These are phyloP conservation scores for Cymbidium sinense DNA, from an alignment of 106 monocot genomes.

Conservation along the genomic window DNA sequence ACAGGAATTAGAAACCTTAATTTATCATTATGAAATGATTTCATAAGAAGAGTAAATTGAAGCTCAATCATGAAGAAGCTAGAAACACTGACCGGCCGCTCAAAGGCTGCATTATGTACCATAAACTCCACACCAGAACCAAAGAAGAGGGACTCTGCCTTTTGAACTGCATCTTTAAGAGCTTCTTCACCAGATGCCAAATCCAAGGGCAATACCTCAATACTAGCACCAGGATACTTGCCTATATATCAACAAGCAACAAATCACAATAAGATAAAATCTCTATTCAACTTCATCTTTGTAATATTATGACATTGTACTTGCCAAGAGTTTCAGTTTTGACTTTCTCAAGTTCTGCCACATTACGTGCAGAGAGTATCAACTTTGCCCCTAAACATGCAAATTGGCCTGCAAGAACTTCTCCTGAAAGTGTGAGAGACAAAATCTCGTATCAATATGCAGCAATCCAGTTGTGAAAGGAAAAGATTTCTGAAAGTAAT, in stretches of 20 bases:
- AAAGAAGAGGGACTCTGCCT: conserved; percentile 80
- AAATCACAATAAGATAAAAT: not conserved
- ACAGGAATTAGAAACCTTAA: not conserved
- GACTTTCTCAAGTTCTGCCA: conserved; percentile 69
- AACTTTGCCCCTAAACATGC: conserved; percentile 72
- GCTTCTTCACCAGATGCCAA: conserved; percentile 63
- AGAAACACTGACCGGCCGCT: conserved; percentile 70
- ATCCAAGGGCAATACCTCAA: conserved; percentile 84
- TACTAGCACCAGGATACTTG: conserved; percentile 36
- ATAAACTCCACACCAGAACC: conserved; percentile 79
- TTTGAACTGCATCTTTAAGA: conserved; percentile 60
- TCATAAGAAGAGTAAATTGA: not conserved
- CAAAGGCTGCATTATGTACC: conserved; percentile 97
- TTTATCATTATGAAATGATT: conserved; percentile 11
- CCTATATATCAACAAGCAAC: conserved; percentile 23
- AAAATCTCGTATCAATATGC: not conserved
- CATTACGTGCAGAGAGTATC: conserved; percentile 85
- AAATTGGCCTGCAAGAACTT: conserved; percentile 72
- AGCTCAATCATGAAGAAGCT: not conserved
- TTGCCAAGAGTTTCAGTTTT: conserved; percentile 65
- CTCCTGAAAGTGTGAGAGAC: conserved; percentile 35
- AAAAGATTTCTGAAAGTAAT: not conserved
- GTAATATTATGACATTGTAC: not conserved
- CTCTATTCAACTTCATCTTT: not conserved
- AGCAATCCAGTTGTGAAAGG: not conserved